Evolutionary conservation across 306 rosid species (phyloP), one percentile per base, ranked within the genome.

Genomic region (Nissolia schottii): DNA sequence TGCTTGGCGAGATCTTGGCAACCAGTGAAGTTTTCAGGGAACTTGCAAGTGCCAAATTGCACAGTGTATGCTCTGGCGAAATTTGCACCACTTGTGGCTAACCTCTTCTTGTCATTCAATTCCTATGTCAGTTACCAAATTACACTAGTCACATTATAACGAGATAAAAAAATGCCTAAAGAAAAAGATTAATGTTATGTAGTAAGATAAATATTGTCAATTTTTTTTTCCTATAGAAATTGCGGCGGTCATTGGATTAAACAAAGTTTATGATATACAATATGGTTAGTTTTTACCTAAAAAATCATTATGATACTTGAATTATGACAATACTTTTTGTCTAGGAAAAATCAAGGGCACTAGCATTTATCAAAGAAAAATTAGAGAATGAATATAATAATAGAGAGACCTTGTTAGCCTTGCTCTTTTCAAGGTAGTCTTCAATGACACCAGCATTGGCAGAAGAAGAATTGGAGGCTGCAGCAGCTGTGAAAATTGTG

Each of bases 1-100:
- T 88, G 99, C 77, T 89, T 95, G 3, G 97, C 99, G 34, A 95
- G 99, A 88, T 95, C 99, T 88, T 95, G 97, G 86, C 99, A 95
- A 59, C 99, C 99, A 29, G 99, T 95, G 83, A 95, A 95, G 82
- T 95, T 95, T 86, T 95, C 96, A n/a, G 99, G 99, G 93, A 95
- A 95, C 79, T 95, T 91, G 90, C 99, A 95, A 14, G 83, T 34
- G 16, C 99, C 99, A 61, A 95, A 95, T 75, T 95, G 74, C 76
- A 95, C 99, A 0, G 99, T 95, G 81, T 85, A 95, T 25, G 99
- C 99, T 73, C 99, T 85, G 11, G 99, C 99, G 49, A 91, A 91
- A 71, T 95, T 95, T 27, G 99, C 99, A 2, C 96, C 96, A 78
- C 90, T 89, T 3, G 99, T 95, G 16, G 99, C 96, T 74, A 89